Evolutionary conservation across 1,284 basidiomycete genomes (phyloP).

Genomic region (Melampsora medusae): DNA sequence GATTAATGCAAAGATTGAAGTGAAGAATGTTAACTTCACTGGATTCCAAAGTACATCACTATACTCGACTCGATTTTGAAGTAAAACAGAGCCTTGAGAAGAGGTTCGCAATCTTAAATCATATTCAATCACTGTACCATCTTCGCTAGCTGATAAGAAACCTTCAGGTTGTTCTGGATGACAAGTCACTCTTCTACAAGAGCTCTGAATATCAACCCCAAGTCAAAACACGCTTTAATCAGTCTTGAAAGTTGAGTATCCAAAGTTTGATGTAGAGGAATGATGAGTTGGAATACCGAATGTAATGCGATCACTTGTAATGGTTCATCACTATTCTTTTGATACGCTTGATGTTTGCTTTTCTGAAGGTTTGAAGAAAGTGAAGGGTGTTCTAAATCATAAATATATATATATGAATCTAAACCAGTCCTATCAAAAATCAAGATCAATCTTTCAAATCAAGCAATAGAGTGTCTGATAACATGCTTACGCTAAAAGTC

Average conservation of each 20-base stretch:
- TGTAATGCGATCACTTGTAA: constrained; percentile 17
- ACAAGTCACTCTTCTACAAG: constrained; percentile 27
- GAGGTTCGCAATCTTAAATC: background rate
- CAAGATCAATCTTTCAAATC: background rate
- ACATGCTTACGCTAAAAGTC: constrained; percentile 19
- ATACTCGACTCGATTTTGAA: constrained; percentile 8
- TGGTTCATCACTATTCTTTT: background rate
- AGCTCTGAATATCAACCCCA: background rate
- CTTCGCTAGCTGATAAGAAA: constrained; percentile 31
- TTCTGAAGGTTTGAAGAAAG: background rate
- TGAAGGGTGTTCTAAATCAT: constrained; percentile 8
- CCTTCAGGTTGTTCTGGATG: constrained; percentile 17
- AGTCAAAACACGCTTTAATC: background rate
- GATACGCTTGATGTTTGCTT: background rate
- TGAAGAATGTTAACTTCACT: constrained; percentile 7
- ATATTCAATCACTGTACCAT: constrained; percentile 14
- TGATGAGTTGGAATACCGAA: constrained; percentile 8
- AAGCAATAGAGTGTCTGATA: background rate
- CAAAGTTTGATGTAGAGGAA: background rate
- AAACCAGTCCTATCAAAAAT: constrained; percentile 14
- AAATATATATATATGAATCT: constrained; percentile 33
- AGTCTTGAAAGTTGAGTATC: background rate
- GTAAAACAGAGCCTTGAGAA: background rate
- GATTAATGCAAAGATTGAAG: background rate
- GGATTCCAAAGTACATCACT: constrained; percentile 35